Base-by-base conservation (phyloP, 306 rosid species). In the Vigna angularis region DNA sequence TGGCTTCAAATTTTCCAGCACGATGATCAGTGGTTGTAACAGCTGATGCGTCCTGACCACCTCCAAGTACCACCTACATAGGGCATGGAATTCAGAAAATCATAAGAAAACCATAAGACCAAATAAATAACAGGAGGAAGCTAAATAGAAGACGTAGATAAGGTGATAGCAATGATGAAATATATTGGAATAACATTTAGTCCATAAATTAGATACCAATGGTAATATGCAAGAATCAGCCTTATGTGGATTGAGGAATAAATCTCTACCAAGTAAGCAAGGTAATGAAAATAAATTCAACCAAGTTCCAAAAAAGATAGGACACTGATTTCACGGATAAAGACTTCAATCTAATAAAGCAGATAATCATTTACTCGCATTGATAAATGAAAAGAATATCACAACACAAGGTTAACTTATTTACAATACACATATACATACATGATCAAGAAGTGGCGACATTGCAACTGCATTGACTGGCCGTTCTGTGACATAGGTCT, bases 381-480 rank as follows among this genome's bases (percentile, higher is more conserved):
- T 30, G 13, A 42, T 51, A 52, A 61, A 68, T 28, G 16, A 53
- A 32, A 53, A 52, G 70, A 40, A 55, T 20, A 82, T 28, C 55
- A 55, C 61, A 44, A 48, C 24, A 28, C 8, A 36, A 26, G 42
- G 16, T 3, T 40, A 9, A 52, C 30, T n/a, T 70, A 36, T 74
- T 48, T 44, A 40, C n/a, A 63, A 22, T 22, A 13, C 17, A 73
- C 6, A 24, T 47, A 69, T 40, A 72, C 98, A 69, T 95, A 95
- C 98, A 85, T 95, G 98, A 81, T 95, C 91, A 80, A 88, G 91
- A 70, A 91, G 88, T 48, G 98, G 98, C 18, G 98, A 95, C 92
- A 95, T 88, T 6, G 98, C 72, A 81, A 95, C 98, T n/a, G 98
- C 98, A 77, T 95, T 95, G 76, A 95, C 98, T 0, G 98, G 98